Base-by-base conservation (phyloP, 306 rosid genomes). In the Malus asiatica region DNA sequence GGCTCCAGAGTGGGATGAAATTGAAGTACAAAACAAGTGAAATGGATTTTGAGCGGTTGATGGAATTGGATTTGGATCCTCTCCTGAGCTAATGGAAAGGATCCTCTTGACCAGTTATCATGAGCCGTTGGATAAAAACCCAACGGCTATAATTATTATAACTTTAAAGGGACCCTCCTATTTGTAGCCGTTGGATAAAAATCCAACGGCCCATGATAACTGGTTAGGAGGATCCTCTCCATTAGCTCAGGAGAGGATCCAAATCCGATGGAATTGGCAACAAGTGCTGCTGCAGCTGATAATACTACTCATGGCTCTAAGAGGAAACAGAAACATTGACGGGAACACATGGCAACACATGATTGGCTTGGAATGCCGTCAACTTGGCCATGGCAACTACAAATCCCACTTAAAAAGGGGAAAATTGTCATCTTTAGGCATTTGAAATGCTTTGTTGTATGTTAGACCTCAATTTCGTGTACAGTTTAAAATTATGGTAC, bases 1-100 rank as follows among this genome's bases (percentile, higher is more conserved):
- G 99, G 99, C 84, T 89, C 58, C 88, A 87, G 33, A 81, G 89
- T 22, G 97, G 99, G 67, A 79, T 96, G 85, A 96, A 89, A 83
- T 78, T 96, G 70, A 96, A 92, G 85, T 87, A 79, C 32, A 82
- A 77, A 69, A 77, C 88, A 0, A 72, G 82, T 18, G 88, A 85
- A 80, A 81, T 88, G 55, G 91, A 88, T 62, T 86, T 74, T 27
- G 91, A 85, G 60, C 78, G 86, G 58, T 70, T 88, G 77, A 86
- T 85, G 88, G 89, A 88, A 72, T 42, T 88, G 75, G 89, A 25
- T 25, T 25, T 25, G 25, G 25, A 25, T 25, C 25, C 0, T 25
- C 25, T 25, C 25, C 25, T 25, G 1, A 25, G 25, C 25, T 25
- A 25, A 25, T 25, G 25, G 25, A 25, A 25, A 25, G 25, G 25